Evolutionary conservation across 768 basidiomycete species (phyloP).

Genomic region (Podaxis mareebaensis): DNA sequence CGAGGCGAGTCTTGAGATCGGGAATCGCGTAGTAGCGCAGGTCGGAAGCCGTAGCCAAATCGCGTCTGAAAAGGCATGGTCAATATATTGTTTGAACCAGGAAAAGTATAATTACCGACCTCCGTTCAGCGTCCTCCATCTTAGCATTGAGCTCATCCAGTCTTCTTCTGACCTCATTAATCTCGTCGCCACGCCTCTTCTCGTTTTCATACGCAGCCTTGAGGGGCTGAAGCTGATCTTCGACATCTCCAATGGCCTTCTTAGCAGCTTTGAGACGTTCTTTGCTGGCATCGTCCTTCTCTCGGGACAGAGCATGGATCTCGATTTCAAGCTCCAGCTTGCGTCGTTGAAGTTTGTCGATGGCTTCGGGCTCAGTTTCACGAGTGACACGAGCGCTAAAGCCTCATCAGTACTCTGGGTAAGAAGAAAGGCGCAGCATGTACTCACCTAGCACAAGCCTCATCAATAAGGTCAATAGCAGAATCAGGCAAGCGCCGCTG

Average conservation of each 20-base stretch:
- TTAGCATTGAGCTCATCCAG: slow-evolving; percentile 93
- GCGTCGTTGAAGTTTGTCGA: slow-evolving; percentile 86
- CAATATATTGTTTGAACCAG: slow-evolving; percentile 17
- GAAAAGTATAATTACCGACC: slow-evolving; percentile 40
- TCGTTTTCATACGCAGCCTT: slow-evolving; percentile 86
- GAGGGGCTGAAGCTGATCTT: slow-evolving; percentile 81
- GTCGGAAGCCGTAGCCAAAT: slow-evolving; percentile 80
- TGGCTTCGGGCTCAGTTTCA: slow-evolving; percentile 91
- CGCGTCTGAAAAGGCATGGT: slow-evolving; percentile 44
- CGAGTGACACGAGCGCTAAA: slow-evolving; percentile 85
- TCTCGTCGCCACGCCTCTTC: slow-evolving; percentile 79
- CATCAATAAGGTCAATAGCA: slow-evolving; percentile 91
- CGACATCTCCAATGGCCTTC: slow-evolving; percentile 80
- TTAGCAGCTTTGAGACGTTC: slow-evolving; percentile 74
- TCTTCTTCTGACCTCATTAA: slow-evolving; percentile 71
- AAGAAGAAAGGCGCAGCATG: neutral
- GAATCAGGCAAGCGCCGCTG: slow-evolving; percentile 78
- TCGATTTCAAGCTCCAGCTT: slow-evolving; percentile 94
- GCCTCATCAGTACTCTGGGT: slow-evolving; percentile 10
- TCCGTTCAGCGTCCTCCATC: slow-evolving; percentile 89
- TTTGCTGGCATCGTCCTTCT: slow-evolving; percentile 87
- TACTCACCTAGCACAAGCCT: slow-evolving; percentile 82
- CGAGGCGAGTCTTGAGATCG: slow-evolving; percentile 75
- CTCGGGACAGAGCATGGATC: slow-evolving; percentile 90
- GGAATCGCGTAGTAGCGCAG: slow-evolving; percentile 91